Evolutionary conservation across 306 rosid species (phyloP), one percentile per base, ranked within the genome.

Genomic region (Casuarina cunninghamiana): DNA sequence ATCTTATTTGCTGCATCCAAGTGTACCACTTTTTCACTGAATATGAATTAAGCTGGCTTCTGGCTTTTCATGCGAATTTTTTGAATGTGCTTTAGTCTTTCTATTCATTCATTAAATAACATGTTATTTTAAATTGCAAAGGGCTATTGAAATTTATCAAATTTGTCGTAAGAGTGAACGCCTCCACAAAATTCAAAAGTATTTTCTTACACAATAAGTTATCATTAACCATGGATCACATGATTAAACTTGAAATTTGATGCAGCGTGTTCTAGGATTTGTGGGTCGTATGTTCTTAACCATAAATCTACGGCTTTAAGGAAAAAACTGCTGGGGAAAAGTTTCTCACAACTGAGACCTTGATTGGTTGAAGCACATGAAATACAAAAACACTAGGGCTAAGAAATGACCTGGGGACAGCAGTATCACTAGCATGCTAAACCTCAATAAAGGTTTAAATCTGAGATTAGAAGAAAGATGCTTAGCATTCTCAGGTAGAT

Each of bases 21-120:
- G 12, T 7, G 41, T 21, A 58, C 39, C 21, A 12, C 16, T 70
- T 54, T 74, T 51, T 69, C 71, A 73, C 77, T 65, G 54, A 32
- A 26, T 72, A 53, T 51, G 78, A 54, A 75, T 70, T 69, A 45
- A 76, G 79, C 17, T 54, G 48, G 80, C 15, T 41, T 66, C 49
- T 41, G 71, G 71, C 35, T 66, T 17, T 41, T 42, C 35, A 66
- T 5, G 3, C n/a, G 9, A 8, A 3, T 7, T 16, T 38, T 66
- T 9, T 26, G 39, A 8, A 9, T 3, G 71, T n/a, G 49, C 35
- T 66, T 66, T 16, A 16, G 71, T 41, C 71, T 66, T 7, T 41
- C 48, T 38, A 65, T 38, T 65, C 32, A 42, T 9, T 3, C 12
- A 3, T 42, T 66, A 35, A 32, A 17, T 26, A 41, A 41, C 0